A percentile compares a stretch with the other conserved stretches of the same genome.
phyloP scores from a whole-genome alignment of 2,329 filamentous ascomycete genomes.

The Gaeumannomyces sp. region DNA sequence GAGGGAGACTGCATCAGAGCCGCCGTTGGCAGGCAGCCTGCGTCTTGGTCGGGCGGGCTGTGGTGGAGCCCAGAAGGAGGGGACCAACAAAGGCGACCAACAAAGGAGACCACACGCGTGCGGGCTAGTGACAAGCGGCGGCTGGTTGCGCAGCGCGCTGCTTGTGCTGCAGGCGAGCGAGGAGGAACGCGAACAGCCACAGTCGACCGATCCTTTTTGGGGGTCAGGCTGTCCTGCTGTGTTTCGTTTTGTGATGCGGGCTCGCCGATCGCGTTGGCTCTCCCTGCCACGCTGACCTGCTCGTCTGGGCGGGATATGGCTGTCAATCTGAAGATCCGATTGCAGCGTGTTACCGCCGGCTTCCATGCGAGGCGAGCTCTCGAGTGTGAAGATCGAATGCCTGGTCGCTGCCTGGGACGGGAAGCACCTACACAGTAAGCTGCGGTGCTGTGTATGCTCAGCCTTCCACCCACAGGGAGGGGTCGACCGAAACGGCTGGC shows the following conservation, averaged over 20 bases:
- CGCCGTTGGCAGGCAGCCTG: constrained; percentile 1
- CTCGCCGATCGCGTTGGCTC: neutral
- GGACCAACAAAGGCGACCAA: neutral
- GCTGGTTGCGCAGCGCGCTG: too few relatives aligned
- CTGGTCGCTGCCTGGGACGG: too few relatives aligned
- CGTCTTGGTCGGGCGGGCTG: neutral
- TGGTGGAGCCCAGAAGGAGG: neutral
- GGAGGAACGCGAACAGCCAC: neutral
- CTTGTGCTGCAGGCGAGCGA: neutral
- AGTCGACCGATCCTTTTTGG: neutral
- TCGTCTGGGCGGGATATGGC: too few relatives aligned
- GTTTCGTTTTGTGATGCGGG: neutral
- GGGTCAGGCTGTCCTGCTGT: neutral
- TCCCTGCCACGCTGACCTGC: too few relatives aligned
- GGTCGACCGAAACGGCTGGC: neutral
- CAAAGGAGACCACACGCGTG: too few relatives aligned
- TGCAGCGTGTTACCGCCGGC: neutral
- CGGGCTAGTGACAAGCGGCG: neutral
- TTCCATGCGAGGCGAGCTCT: too few relatives aligned
- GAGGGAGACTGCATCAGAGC: neutral
- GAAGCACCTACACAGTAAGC: too few relatives aligned
- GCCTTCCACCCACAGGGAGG: neutral
- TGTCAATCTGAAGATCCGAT: neutral
- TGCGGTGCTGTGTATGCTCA: neutral
- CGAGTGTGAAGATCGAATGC: neutral